These are phyloP conservation scores for Periconia sp. DNA, from an alignment of 2,329 filamentous ascomycete genomes.

Conservation along the genomic window DNA sequence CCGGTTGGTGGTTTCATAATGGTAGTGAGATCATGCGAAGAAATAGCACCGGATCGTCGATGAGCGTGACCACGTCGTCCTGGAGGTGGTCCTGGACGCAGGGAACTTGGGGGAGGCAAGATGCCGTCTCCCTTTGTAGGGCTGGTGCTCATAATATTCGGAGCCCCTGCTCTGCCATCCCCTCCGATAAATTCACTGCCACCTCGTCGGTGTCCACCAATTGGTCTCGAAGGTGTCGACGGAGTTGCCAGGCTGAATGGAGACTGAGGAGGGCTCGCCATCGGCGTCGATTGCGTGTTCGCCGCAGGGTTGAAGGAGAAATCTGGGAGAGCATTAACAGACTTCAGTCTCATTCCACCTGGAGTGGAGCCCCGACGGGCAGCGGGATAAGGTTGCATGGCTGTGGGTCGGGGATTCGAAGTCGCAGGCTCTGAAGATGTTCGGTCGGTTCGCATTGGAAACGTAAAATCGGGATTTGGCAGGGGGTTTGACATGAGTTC, in stretches of 20 bases:
- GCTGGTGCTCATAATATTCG: constrained; percentile 66
- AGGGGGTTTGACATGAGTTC: constrained; percentile 52
- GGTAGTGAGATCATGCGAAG: constrained; percentile 75
- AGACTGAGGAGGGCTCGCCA: constrained; percentile 41
- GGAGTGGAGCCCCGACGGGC: constrained; percentile 37
- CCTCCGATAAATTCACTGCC: constrained; percentile 87
- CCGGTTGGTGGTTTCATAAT: constrained; percentile 64
- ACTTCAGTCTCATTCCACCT: constrained; percentile 41
- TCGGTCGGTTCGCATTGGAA: constrained; percentile 45
- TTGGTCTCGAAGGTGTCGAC: constrained; percentile 55
- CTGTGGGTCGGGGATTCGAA: constrained; percentile 36
- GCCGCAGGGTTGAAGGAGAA: constrained; percentile 52
- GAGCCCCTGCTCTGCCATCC: constrained; percentile 55
- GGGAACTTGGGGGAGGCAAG: constrained; percentile 57
- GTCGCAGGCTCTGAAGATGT: constrained; percentile 29
- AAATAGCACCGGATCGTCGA: constrained; percentile 78
- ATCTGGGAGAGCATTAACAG: constrained; percentile 48
- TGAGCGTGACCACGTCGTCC: constrained; percentile 73
- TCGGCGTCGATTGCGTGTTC: constrained; percentile 30
- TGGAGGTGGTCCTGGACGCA: constrained; percentile 51
- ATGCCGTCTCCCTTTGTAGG: constrained; percentile 66
- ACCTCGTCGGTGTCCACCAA: constrained; percentile 68
- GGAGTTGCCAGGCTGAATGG: constrained; percentile 36
- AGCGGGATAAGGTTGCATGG: constrained; percentile 41
- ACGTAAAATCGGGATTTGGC: constrained; percentile 53